Conservation (phyloP, 257 asterid genomes). For the Forsythia suspensa region DNA sequence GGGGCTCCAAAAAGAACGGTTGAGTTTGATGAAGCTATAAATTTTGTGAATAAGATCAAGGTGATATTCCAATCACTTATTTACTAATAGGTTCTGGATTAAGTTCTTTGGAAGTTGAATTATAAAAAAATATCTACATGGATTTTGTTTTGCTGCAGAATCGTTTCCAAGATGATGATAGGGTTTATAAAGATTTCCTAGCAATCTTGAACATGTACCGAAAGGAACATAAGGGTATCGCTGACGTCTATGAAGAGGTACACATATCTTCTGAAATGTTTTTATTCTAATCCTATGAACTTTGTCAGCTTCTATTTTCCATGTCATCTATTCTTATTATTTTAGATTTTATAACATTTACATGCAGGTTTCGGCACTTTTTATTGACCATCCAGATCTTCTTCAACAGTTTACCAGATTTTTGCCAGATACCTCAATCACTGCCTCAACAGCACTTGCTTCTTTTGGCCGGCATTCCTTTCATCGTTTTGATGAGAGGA, state of each 20-base stretch:
- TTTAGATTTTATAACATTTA: constrained; percentile 14
- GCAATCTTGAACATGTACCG: constrained; percentile 96
- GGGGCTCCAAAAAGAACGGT: constrained; percentile 89
- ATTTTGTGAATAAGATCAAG: constrained; percentile 97
- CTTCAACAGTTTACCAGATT: constrained; percentile 95
- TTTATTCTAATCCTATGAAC: not conserved
- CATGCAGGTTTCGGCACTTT: constrained; percentile 82
- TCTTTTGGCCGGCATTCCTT: constrained; percentile 59
- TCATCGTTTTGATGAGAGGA: constrained; percentile 77
- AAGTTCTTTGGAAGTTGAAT: constrained; percentile 9
- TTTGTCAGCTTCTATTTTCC: not conserved
- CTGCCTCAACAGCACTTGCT: constrained; percentile 63
- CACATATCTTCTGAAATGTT: constrained; percentile 20
- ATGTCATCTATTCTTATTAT: constrained; percentile 5
- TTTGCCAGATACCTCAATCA: constrained; percentile 76
- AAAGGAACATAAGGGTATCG: constrained; percentile 93
- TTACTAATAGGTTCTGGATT: constrained; percentile 5
- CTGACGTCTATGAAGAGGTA: constrained; percentile 97
- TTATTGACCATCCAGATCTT: constrained; percentile 86
- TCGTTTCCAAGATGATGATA: constrained; percentile 89
- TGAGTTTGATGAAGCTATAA: constrained; percentile 94
- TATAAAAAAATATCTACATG: not conserved
- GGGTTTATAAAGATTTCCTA: constrained; percentile 90
- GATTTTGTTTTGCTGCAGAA: constrained; percentile 54
- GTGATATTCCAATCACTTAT: constrained; percentile 31